Conservation (phyloP, 148 eudicot genomes). For the Persicaria tinctoria region DNA sequence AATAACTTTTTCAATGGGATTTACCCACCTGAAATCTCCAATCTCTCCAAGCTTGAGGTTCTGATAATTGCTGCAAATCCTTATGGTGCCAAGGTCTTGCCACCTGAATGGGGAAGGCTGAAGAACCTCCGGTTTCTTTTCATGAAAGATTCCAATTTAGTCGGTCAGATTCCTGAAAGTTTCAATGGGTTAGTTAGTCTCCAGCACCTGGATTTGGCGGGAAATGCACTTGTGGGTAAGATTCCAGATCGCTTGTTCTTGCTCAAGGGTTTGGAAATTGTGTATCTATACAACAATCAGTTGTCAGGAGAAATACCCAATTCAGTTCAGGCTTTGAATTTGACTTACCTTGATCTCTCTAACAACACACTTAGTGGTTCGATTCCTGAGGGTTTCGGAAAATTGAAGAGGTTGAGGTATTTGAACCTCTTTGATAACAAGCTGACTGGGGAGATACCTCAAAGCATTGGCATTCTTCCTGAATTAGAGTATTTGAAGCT, state of each 20-base stretch:
- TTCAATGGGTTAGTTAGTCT: conserved; percentile 37
- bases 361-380: conserved; percentile 37
- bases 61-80: conserved; percentile 28
- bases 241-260: conserved; percentile 57
- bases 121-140: conserved; percentile 26
- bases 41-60: conserved; percentile 32
- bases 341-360: conserved; percentile 37
- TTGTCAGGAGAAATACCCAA: conserved; percentile 54
- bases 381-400: conserved; percentile 34
- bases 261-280: conserved; percentile 36
- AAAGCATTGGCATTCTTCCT: conserved; percentile 33
- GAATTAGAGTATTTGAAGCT: conserved; percentile 21
- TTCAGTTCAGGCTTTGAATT: conserved; percentile 26
- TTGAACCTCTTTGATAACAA: conserved; percentile 34
- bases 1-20: conserved; percentile 47
- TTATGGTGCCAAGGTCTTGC: conserved; percentile 30
- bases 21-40: conserved; percentile 47
- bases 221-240: conserved; percentile 36
- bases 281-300: conserved; percentile 41
- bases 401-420: conserved; percentile 21
- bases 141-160: conserved; percentile 35
- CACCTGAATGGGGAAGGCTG: conserved; percentile 38
- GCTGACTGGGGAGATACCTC: conserved; percentile 38
- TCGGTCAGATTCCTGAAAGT: conserved; percentile 48
- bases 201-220: conserved; percentile 39